A percentile compares a stretch with the other conserved stretches of the same genome.
Evolutionary conservation across 306 rosid genomes (phyloP).

Genomic region (Quercus gilva): DNA sequence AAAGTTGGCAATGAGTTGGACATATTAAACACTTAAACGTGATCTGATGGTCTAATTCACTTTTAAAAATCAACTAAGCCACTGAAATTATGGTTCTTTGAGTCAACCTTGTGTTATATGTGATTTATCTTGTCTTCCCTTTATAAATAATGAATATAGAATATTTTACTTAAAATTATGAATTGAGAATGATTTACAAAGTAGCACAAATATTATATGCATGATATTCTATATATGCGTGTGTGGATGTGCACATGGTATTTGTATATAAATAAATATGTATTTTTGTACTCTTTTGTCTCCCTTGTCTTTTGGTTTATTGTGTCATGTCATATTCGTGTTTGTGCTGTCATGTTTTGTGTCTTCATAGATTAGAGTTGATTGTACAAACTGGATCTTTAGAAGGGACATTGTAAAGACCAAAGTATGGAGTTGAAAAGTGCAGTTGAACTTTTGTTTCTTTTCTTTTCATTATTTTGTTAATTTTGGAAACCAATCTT

Average conservation of each 20-base stretch:
- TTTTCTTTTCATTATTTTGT: background rate
- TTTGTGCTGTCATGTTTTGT: too few species aligned
- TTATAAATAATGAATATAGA: background rate
- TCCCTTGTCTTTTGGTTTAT: background rate
- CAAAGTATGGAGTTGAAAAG: background rate
- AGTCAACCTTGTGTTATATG: background rate
- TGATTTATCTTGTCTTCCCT: background rate
- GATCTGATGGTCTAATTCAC: background rate
- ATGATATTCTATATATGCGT: too few species aligned
- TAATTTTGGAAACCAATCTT: slow-evolving; percentile 12
- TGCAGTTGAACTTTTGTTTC: background rate
- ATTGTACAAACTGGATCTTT: background rate
- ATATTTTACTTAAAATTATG: background rate
- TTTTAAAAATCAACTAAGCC: background rate
- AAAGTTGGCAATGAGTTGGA: background rate
- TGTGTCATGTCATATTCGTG: too few species aligned
- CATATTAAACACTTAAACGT: background rate
- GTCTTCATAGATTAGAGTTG: background rate
- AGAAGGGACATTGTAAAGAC: background rate
- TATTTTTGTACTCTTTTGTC: background rate
- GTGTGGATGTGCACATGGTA: background rate
- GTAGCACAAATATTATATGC: background rate
- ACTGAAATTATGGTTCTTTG: background rate
- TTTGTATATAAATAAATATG: background rate
- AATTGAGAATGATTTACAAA: background rate